Conservation (phyloP, 139 green algal species). For the Tetradesmus obliquus region DNA sequence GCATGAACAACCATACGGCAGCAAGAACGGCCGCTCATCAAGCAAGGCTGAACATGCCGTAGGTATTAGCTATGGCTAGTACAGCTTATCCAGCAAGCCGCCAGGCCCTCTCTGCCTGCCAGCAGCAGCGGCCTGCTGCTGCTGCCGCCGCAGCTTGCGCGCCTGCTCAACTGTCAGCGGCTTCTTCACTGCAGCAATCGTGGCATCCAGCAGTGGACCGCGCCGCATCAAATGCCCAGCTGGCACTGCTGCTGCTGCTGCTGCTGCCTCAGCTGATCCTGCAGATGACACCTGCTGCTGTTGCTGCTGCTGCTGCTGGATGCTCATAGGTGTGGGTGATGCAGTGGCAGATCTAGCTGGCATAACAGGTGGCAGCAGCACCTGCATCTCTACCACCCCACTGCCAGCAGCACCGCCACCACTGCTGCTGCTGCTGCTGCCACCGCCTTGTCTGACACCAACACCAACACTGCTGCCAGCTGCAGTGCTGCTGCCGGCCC, state of each 20-base stretch:
- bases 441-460: not conserved
- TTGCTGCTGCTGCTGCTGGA: not conserved
- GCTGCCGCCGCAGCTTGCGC: conserved; percentile 6
- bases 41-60: no score
- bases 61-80: no score
- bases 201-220: conserved; percentile 22
- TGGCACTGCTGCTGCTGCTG: not conserved
- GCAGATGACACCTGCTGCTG: not conserved
- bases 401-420: not conserved
- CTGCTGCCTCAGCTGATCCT: not conserved
- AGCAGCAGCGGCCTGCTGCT: conserved; percentile 7
- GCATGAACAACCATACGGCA: no score
- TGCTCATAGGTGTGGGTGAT: not conserved
- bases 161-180: conserved; percentile 23
- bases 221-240: not conserved
- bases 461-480: not conserved
- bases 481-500: not conserved
- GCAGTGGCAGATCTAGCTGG: not conserved
- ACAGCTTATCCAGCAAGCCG: conserved; percentile 10
- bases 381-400: conserved; percentile 9
- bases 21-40: no score
- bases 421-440: not conserved
- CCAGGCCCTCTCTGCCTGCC: not conserved
- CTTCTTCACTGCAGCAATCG: conserved; percentile 20
- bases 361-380: conserved; percentile 12